Conservation (phyloP, 352 stramenopile species). For the Plasmopara halstedii region DNA sequence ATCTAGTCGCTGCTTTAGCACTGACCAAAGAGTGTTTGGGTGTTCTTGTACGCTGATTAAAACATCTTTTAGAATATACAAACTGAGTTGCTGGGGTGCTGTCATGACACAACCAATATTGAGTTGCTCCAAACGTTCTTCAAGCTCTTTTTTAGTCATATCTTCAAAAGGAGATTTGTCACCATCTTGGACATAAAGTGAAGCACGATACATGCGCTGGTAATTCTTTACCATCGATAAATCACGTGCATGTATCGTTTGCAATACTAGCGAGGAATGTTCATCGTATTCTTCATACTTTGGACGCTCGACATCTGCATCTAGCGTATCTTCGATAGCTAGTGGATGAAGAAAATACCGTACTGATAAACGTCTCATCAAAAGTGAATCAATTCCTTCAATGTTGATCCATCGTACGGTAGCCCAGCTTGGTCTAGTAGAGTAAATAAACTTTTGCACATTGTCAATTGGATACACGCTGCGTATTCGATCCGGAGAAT, state of each 20-base stretch:
- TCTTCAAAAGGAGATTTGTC: conserved; percentile 43
- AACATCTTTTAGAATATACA: conserved; percentile 68
- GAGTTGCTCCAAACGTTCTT: conserved; percentile 46
- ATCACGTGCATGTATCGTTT: conserved; percentile 50
- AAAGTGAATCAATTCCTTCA: conserved; percentile 48
- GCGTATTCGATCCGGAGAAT: conserved; percentile 67
- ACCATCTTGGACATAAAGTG: conserved; percentile 48
- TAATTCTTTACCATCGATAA: conserved; percentile 49
- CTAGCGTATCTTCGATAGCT: conserved; percentile 75
- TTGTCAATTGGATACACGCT: conserved; percentile 65
- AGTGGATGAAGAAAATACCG: conserved; percentile 82
- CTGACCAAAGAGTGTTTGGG: conserved; percentile 37
- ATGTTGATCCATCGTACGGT: conserved; percentile 79
- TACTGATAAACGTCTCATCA: conserved; percentile 69
- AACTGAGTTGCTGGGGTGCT: conserved; percentile 60
- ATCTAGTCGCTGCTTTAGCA: conserved; percentile 54
- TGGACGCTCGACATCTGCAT: conserved; percentile 64
- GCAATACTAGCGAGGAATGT: conserved; percentile 67
- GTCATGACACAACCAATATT: conserved; percentile 61
- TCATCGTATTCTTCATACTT: conserved; percentile 87
- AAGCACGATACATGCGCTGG: conserved; percentile 67
- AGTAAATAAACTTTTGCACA: conserved; percentile 82
- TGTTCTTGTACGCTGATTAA: conserved; percentile 66
- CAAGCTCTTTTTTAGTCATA: conserved; percentile 61
- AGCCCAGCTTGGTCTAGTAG: conserved; percentile 61